Conservation (phyloP, 2,329 filamentous ascomycete genomes). For the Microsporum canis region DNA sequence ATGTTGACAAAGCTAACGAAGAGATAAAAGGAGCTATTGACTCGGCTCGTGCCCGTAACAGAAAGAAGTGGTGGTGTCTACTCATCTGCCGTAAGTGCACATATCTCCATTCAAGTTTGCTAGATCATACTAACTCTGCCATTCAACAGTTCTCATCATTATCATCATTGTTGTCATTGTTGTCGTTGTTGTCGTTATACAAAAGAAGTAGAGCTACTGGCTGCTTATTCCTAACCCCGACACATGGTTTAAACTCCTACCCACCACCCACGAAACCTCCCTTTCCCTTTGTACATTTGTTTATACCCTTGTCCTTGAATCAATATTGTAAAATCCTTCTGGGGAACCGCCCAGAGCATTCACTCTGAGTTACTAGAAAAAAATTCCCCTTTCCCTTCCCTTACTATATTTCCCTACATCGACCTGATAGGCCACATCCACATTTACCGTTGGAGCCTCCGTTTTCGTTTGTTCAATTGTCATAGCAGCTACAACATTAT, state of each 20-base stretch:
- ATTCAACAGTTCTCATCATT: constrained; percentile 41
- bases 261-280: background rate
- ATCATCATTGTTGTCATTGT: constrained; percentile 40
- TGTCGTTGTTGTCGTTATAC: constrained; percentile 40
- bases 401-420: background rate
- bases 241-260: background rate
- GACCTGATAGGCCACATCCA: background rate
- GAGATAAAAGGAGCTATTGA: constrained; percentile 72
- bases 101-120: background rate
- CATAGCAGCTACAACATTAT: constrained; percentile 12
- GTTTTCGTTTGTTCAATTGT: constrained; percentile 12
- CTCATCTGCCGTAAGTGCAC: constrained; percentile 52
- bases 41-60: constrained; percentile 67
- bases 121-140: background rate
- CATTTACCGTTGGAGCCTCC: constrained; percentile 10
- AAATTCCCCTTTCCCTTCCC: background rate
- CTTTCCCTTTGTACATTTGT: background rate
- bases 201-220: constrained; percentile 12
- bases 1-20: constrained; percentile 74
- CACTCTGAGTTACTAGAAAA: background rate
- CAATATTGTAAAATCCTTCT: background rate
- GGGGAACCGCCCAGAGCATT: background rate
- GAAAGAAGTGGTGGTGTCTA: constrained; percentile 96
- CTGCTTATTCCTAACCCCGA: background rate
- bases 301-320: constrained; percentile 1